Conservation (phyloP, 2,329 filamentous ascomycete species). For the Emericellopsis cladophorae region DNA sequence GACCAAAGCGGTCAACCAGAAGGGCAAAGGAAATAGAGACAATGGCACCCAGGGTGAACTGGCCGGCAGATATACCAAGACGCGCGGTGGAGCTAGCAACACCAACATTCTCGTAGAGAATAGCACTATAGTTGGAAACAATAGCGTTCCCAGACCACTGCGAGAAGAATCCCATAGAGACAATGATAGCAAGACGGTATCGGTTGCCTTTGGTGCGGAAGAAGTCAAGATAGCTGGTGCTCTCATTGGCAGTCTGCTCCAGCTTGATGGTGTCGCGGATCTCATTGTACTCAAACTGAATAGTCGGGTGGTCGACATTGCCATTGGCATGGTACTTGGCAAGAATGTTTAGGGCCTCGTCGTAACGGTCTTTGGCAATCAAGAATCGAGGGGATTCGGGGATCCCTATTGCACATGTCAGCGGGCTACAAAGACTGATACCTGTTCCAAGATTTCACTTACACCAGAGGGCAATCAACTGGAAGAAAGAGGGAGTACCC, state of each 20-base stretch:
- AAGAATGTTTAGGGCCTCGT: slow-evolving; percentile 46
- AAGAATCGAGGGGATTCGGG: slow-evolving; percentile 57
- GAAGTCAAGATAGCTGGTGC: slow-evolving; percentile 47
- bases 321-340: slow-evolving; percentile 53
- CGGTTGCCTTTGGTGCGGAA: slow-evolving; percentile 50
- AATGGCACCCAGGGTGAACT: slow-evolving; percentile 45
- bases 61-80: slow-evolving; percentile 39
- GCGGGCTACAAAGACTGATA: too few species aligned
- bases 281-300: slow-evolving; percentile 54
- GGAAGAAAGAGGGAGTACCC: slow-evolving; percentile 45
- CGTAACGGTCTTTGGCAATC: slow-evolving; percentile 47
- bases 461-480: slow-evolving; percentile 50
- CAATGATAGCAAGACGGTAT: slow-evolving; percentile 47
- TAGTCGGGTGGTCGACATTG: slow-evolving; percentile 41
- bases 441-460: too few species aligned
- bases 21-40: slow-evolving; percentile 40
- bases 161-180: slow-evolving; percentile 53
- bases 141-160: slow-evolving; percentile 57
- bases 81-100: slow-evolving; percentile 44
- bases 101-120: slow-evolving; percentile 48
- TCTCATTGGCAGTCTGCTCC: slow-evolving; percentile 33
- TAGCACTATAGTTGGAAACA: slow-evolving; percentile 54
- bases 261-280: slow-evolving; percentile 51
- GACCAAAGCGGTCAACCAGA: slow-evolving; percentile 35
- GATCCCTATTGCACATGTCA: slow-evolving; percentile 19